Evolutionary conservation across 2,329 filamentous ascomycete genomes (phyloP).

Genomic region (Ophiostoma montium): DNA sequence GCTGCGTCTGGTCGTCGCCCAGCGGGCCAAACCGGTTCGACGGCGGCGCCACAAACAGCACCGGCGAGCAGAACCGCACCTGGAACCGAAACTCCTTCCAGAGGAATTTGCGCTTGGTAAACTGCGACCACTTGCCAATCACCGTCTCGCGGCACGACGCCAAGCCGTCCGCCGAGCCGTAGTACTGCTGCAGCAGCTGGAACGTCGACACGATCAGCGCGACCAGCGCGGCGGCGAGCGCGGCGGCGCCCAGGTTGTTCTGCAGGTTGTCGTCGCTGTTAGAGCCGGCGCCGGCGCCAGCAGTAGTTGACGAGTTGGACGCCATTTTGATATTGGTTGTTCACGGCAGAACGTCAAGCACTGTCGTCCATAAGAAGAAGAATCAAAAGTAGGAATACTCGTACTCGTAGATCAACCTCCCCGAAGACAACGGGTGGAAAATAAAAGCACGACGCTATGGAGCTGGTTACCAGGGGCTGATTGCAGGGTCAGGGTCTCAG

Average conservation of each 20-base stretch:
- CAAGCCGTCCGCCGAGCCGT: slow-evolving; percentile 33
- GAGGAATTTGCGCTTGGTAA: slow-evolving; percentile 26
- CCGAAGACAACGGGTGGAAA: too few species aligned
- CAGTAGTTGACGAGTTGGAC: neutral
- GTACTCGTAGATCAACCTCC: too few species aligned
- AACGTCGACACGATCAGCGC: slow-evolving; percentile 31
- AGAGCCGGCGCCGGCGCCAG: neutral
- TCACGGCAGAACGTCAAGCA: too few species aligned
- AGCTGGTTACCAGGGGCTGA: too few species aligned
- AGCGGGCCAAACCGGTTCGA: slow-evolving; percentile 24
- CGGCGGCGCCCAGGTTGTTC: slow-evolving; percentile 27
- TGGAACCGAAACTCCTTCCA: slow-evolving; percentile 33
- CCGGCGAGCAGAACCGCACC: slow-evolving; percentile 32
- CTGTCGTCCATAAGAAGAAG: neutral
- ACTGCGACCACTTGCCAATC: slow-evolving; percentile 31
- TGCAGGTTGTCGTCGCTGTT: slow-evolving; percentile 10
- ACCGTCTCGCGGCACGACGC: slow-evolving; percentile 31
- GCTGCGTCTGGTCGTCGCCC: slow-evolving; percentile 11
- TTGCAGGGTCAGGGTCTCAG: too few species aligned
- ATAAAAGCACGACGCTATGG: too few species aligned
- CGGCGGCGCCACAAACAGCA: slow-evolving; percentile 34
- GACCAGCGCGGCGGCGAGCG: slow-evolving; percentile 31
- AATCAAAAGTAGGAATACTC: too few species aligned
- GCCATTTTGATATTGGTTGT: neutral
- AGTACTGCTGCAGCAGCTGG: slow-evolving; percentile 37